Evolutionary conservation across 768 basidiomycete genomes (phyloP).

Genomic region (Amanita pallidorosea): DNA sequence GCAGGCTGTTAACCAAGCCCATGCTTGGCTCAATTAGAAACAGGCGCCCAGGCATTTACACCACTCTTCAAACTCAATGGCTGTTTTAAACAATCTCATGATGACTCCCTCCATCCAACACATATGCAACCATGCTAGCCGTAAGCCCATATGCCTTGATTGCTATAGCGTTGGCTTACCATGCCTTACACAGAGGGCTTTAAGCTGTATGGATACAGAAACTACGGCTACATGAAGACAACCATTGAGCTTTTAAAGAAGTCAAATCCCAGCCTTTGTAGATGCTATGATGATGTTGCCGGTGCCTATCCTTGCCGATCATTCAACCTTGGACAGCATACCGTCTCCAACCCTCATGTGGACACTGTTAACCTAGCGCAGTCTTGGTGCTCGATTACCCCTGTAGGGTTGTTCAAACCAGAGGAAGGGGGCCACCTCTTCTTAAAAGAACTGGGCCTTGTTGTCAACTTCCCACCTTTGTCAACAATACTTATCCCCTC

Average conservation of each 20-base stretch:
- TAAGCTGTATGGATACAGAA: too few relatives aligned
- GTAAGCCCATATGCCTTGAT: too few relatives aligned
- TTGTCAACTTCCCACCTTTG: neutral
- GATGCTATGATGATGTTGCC: neutral
- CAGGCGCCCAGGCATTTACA: too few relatives aligned
- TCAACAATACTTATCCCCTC: conserved; percentile 2
- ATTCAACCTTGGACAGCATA: conserved; percentile 3
- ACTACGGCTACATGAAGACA: too few relatives aligned
- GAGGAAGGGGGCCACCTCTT: neutral
- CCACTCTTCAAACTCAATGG: too few relatives aligned
- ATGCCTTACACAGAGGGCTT: too few relatives aligned
- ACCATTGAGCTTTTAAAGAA: neutral
- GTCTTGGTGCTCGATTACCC: neutral
- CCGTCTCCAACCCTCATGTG: neutral
- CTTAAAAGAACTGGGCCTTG: neutral
- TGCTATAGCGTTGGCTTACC: too few relatives aligned
- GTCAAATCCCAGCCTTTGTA: neutral
- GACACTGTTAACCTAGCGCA: neutral
- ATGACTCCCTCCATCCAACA: too few relatives aligned
- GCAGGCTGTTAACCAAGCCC: too few relatives aligned
- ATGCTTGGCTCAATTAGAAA: too few relatives aligned
- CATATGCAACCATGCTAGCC: too few relatives aligned
- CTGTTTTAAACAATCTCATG: too few relatives aligned
- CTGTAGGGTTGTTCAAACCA: neutral
- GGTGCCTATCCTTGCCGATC: neutral